Percentiles rank a stretch among this genome's conserved stretches.
These are phyloP conservation scores for Metrosideros polymorpha DNA, from an alignment of 441 rosid species.

Conservation along the genomic window DNA sequence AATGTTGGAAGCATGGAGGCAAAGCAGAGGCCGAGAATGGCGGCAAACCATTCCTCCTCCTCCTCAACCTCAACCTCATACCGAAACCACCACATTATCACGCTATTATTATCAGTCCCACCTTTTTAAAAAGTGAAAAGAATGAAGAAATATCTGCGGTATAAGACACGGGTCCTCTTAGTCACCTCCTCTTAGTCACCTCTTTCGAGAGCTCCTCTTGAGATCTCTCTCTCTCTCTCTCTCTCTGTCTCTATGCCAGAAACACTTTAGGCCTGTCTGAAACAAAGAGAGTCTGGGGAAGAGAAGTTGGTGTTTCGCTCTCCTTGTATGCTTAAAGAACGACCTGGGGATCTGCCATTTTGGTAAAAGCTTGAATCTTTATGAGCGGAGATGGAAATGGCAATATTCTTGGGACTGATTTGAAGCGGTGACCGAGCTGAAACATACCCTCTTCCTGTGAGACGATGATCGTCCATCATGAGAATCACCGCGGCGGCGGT, in stretches of 20 bases:
- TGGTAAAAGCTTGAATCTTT: not conserved
- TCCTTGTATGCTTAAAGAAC: not conserved
- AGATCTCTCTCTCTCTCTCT: not conserved
- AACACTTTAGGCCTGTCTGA: not conserved
- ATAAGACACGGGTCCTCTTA: not conserved
- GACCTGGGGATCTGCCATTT: not conserved
- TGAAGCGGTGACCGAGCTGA: not conserved
- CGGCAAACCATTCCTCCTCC: slow-evolving; percentile 17
- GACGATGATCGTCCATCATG: slow-evolving; percentile 15
- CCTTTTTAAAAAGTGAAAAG: not conserved
- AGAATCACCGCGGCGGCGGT: slow-evolving; percentile 2
- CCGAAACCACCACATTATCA: not conserved
- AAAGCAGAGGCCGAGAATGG: slow-evolving; percentile 40
- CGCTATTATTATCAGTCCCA: not conserved
- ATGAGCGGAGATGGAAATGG: not conserved
- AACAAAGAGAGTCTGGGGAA: not conserved
- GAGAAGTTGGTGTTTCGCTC: not conserved
- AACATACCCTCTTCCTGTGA: not conserved
- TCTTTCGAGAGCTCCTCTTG: not conserved
- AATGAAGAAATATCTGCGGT: not conserved
- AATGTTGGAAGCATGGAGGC: slow-evolving; percentile 89
- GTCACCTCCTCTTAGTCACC: not conserved
- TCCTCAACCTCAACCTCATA: not conserved
- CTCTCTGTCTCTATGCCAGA: not conserved
- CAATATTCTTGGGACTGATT: not conserved